These are phyloP conservation scores for Citrus sp. DNA, from an alignment of 345 rosid species.

Conservation along the genomic window DNA sequence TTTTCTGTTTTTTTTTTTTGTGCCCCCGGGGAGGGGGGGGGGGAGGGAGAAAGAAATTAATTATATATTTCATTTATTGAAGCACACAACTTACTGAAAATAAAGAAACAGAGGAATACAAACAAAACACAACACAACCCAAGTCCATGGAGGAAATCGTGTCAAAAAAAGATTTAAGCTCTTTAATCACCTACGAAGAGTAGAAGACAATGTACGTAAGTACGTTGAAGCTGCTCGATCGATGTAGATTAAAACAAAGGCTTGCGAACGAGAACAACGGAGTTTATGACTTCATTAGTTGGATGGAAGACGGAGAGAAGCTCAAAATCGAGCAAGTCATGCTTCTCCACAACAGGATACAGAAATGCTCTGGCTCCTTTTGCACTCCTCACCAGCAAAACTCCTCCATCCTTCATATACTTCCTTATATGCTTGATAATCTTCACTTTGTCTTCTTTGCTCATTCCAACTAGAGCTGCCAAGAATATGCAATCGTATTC, in stretches of 20 bases:
- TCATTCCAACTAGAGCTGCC: constrained; percentile 47
- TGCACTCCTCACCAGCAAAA: constrained; percentile 38
- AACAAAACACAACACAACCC: background rate
- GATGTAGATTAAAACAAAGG: background rate
- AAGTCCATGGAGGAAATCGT: background rate
- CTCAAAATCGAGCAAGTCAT: constrained; percentile 30
- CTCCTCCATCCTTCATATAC: constrained; percentile 34
- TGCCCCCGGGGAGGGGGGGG: too few species aligned
- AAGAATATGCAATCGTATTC: constrained; percentile 40
- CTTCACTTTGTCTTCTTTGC: constrained; percentile 25
- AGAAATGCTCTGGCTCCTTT: constrained; percentile 39
- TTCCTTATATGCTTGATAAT: constrained; percentile 28
- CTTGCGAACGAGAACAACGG: constrained; percentile 33
- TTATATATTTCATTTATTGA: background rate
- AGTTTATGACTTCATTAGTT: constrained; percentile 31
- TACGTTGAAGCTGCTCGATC: background rate
- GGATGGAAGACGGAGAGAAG: constrained; percentile 41
- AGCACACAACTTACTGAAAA: background rate
- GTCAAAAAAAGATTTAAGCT: background rate
- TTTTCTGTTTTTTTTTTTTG: too few species aligned
- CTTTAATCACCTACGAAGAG: background rate
- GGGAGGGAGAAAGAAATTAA: background rate
- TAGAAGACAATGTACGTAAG: background rate
- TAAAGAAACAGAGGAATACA: background rate
- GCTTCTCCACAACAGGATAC: constrained; percentile 33